Conservation (phyloP, 2,329 filamentous ascomycete species). For the Aureobasidium sp. region DNA sequence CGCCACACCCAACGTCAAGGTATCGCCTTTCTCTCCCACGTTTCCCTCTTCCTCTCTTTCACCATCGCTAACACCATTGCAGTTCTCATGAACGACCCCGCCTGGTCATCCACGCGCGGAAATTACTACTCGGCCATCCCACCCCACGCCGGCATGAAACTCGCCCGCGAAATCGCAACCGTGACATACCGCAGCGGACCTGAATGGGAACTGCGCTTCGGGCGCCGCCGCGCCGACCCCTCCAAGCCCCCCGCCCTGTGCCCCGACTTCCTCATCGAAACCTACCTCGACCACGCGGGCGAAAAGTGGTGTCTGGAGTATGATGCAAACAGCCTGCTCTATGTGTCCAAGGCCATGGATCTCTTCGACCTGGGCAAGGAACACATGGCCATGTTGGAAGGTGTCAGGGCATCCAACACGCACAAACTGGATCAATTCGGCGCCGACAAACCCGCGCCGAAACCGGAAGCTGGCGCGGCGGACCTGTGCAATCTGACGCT, state of each 20-base stretch:
- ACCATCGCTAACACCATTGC: not conserved
- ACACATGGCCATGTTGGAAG: constrained; percentile 55
- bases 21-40: constrained; percentile 18
- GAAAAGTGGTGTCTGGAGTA: constrained; percentile 98
- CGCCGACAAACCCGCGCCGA: constrained; percentile 24
- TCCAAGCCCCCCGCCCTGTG: constrained; percentile 86
- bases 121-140: constrained; percentile 80
- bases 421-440: constrained; percentile 45
- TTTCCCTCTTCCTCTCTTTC: too few species aligned
- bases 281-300: constrained; percentile 92
- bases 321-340: constrained; percentile 88
- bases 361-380: constrained; percentile 79
- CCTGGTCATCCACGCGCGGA: constrained; percentile 71
- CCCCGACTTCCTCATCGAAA: constrained; percentile 95
- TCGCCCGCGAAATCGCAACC: constrained; percentile 92
- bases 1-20: constrained; percentile 87
- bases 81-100: constrained; percentile 97
- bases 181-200: constrained; percentile 94
- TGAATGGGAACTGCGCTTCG: constrained; percentile 95
- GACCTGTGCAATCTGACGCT: constrained; percentile 71
- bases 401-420: constrained; percentile 53
- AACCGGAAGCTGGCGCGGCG: constrained; percentile 18
- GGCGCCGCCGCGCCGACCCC: constrained; percentile 74
- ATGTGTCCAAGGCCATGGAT: constrained; percentile 98
- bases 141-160: constrained; percentile 94